Evolutionary conservation across 2,329 filamentous ascomycete species (phyloP), one percentile per base, ranked within the genome.

Genomic region (Penicillium sp.): DNA sequence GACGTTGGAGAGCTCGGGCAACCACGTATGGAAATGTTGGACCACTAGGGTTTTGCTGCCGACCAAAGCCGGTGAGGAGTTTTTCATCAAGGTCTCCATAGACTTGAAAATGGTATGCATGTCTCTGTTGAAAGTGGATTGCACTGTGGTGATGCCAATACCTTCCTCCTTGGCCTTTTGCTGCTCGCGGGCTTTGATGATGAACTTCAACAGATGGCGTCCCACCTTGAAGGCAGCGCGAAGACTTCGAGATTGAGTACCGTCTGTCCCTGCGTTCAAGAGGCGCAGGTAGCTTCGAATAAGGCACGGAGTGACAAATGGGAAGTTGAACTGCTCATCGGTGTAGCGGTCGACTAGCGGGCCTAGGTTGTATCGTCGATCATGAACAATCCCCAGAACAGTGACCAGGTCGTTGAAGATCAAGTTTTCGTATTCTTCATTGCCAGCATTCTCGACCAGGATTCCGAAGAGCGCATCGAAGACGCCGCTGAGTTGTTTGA

Each of bases 11-110:
- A 98, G 80, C 64, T 97, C 91, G 0, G 93, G 91, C n/a, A 98
- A 75, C 93, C 93, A 98, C 0, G 87, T 87, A 64, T 97, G 91
- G 66, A 97, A 95, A 66, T 97, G 88, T 68, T 98, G 93, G 12
- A 97, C 89, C 2, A 94, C 83, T 43, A 98, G 75, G 0, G 93
- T 97, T 70, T 98, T 95, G 55, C 87, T 97, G 31, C 93, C 93
- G 13, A 97, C 87, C 22, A 97, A 74, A 17, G 90, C 83, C 0
- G 93, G 87, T 2, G 88, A 86, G 2, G 83, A 77, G 66, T 88
- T 95, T 53, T 84, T 82, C 88, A 98, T 96, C 71, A 98, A 80
- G 15, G 79, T 77, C 69, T 97, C 89, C 22, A 98, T 76, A 1
- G 88, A 86, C 64, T 89, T 90, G 74, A 97, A 97, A 33, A 97